Base-by-base conservation (phyloP, 1,284 basidiomycete species). In the Pholiota adiposa region DNA sequence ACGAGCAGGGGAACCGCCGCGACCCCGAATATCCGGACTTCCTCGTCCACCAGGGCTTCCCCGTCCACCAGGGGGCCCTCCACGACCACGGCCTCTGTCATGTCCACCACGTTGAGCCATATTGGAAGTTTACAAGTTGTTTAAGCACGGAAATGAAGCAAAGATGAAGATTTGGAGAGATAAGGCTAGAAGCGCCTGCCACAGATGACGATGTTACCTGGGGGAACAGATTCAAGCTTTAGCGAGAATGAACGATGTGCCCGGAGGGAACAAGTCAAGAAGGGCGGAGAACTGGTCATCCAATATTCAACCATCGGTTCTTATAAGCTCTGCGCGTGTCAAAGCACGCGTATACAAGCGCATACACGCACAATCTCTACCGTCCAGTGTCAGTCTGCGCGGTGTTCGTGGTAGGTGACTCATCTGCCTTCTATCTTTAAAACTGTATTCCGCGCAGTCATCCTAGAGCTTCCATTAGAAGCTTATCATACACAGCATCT, bases 51-150 rank as follows among this genome's bases (percentile, higher is more conserved):
- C 59, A 63, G 16, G 68, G 58, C 40, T 62, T 56, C 70, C 64
- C 38, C 73, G 67, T 38, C 66, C 68, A 29, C 75, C 71, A 52
- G 69, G 63, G 60, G 56, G 58, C 51, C 68, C 63, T 56, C 70
- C 64, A 40, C 73, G 67, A 40, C 66, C 68, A 31, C 75, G 76
- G 60, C 78, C 72, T 65, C 72, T 67, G 23, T 72, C 70, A 53
- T 65, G 62, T 38, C 73, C 73, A 46, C 74, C 73, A 46, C 74
- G 66, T 40, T 71, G 56, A 29, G 70, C 60, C 73, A 72, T 70
- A 27, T 53, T 46, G 54, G 54, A 51, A 46, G 25, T 33, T 27
- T 19, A n/a, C n/a, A 23, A 51, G 21, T 51, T 51, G 36, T 38
- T 21, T 33, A 60, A 43, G 51, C 4, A 4, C 25, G 18, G 43